Conservation (phyloP, 2,329 filamentous ascomycete genomes). For the Trichoderma sp. region DNA sequence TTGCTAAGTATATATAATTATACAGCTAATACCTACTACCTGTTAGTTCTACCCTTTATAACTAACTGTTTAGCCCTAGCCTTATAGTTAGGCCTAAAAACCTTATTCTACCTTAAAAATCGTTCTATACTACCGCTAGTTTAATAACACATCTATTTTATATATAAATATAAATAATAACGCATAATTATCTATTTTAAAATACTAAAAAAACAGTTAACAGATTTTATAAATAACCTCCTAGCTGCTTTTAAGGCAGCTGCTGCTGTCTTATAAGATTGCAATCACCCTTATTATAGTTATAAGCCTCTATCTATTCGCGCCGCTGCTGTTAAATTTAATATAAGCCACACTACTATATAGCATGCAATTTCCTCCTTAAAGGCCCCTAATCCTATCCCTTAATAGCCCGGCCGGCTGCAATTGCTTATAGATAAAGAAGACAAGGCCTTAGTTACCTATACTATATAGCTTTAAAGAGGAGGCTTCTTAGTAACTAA, state of each 20-base stretch:
- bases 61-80: no score
- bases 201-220: no score
- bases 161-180: no score
- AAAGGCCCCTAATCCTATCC: background rate
- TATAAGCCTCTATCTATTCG: no score
- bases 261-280: background rate
- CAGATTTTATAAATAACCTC: background rate
- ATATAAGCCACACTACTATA: no score
- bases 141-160: no score
- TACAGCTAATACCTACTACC: background rate
- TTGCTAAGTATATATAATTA: background rate
- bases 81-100: no score
- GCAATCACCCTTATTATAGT: background rate
- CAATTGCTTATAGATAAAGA: background rate
- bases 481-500: background rate
- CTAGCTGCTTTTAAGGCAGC: constrained; percentile 1
- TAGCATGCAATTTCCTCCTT: background rate
- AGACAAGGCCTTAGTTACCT: constrained; percentile 5
- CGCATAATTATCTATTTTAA: no score
- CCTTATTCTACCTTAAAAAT: no score
- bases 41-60: no score
- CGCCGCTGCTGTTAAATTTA: no score
- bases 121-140: no score
- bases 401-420: background rate
- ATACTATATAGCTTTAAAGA: background rate